A percentile compares a stretch with the other conserved stretches of the same genome.
Conservation (phyloP, 805 yeast species). For the Vanderwaltozyma tropicalis region DNA sequence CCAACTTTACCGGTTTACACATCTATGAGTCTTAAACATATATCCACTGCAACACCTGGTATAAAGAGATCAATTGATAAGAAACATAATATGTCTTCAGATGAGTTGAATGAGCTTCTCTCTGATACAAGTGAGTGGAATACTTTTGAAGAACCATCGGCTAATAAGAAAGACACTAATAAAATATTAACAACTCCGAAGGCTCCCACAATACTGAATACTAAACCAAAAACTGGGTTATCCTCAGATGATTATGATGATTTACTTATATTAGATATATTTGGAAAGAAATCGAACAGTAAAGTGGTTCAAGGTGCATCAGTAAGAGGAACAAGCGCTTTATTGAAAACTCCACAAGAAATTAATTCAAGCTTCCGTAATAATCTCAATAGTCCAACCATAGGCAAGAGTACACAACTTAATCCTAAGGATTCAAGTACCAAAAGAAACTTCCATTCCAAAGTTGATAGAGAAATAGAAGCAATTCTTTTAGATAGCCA, state of each 20-base stretch:
- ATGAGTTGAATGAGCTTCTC: conserved; percentile 13
- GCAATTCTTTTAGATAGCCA: not conserved
- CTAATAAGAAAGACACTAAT: not conserved
- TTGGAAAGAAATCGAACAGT: not conserved
- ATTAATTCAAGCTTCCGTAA: not conserved
- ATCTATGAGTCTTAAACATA: too few species aligned
- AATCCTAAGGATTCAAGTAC: not conserved
- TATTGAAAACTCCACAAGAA: not conserved
- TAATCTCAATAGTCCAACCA: not conserved
- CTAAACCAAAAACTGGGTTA: not conserved
- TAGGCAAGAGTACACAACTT: not conserved
- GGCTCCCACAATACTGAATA: not conserved
- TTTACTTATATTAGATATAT: not conserved
- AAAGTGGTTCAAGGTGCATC: conserved; percentile 1
- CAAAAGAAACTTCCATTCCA: not conserved
- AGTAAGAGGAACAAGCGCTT: not conserved
- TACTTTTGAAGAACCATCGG: not conserved
- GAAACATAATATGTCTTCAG: conserved; percentile 1
- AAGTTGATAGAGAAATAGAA: not conserved
- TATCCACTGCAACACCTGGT: too few species aligned
- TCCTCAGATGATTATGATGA: conserved; percentile 2
- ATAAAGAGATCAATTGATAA: not conserved
- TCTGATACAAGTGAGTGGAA: conserved; percentile 24
- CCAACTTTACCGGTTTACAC: too few species aligned
- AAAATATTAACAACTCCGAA: not conserved